Conservation (phyloP, 345 rosid species). For the Eutrema heterophyllum region DNA sequence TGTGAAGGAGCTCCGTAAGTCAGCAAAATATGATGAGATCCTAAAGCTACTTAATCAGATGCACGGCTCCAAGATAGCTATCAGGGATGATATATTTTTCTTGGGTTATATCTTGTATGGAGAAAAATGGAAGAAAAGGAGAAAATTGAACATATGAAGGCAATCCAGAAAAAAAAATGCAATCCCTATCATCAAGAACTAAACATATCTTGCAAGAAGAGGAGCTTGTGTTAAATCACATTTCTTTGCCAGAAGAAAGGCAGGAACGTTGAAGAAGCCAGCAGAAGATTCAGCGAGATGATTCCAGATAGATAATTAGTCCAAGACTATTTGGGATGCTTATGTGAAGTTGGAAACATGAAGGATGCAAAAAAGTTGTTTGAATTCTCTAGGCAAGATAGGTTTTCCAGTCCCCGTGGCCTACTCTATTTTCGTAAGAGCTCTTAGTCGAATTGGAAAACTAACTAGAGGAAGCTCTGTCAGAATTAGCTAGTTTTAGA, state of each 20-base stretch:
- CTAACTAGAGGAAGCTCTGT: slow-evolving; percentile 51
- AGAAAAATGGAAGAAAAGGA: slow-evolving; percentile 53
- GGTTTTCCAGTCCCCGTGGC: slow-evolving; percentile 53
- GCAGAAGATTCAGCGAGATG: slow-evolving; percentile 62
- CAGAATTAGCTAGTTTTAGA: slow-evolving; percentile 34
- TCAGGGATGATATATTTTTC: slow-evolving; percentile 45
- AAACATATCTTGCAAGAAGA: slow-evolving; percentile 5
- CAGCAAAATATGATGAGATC: slow-evolving; percentile 48
- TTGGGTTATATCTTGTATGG: slow-evolving; percentile 53
- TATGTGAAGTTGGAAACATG: slow-evolving; percentile 53
- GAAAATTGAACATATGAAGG: slow-evolving; percentile 45
- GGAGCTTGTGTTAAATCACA: slow-evolving; percentile 42
- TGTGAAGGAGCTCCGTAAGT: slow-evolving; percentile 60
- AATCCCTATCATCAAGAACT: slow-evolving; percentile 18
- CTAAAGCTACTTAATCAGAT: slow-evolving; percentile 49
- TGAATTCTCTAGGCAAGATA: slow-evolving; percentile 40
- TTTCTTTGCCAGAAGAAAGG: slow-evolving; percentile 73
- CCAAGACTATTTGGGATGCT: slow-evolving; percentile 53
- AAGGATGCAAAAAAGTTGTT: slow-evolving; percentile 50
- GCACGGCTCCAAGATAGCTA: slow-evolving; percentile 45
- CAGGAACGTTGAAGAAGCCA: slow-evolving; percentile 57
- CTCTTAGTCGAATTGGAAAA: slow-evolving; percentile 67
- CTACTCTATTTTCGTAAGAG: slow-evolving; percentile 57
- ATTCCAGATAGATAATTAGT: slow-evolving; percentile 67
- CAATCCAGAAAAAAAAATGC: slow-evolving; percentile 38